These are phyloP conservation scores for Diophrys sp. DNA, from an alignment of 73 alveolate species.

Conservation along the genomic window DNA sequence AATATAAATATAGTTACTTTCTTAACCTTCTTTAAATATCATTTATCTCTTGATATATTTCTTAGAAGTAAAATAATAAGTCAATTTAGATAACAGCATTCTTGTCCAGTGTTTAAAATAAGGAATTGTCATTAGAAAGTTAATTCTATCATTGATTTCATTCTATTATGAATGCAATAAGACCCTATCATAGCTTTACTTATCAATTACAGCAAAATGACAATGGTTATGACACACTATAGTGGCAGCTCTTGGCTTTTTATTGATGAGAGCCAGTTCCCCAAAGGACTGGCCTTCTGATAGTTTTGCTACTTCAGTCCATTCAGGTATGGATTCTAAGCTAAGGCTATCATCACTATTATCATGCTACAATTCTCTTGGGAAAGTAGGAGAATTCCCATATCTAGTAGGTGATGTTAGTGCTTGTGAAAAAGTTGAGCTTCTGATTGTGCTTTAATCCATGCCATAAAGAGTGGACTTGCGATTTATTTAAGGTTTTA, in stretches of 20 bases:
- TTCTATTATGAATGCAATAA: conserved; percentile 29
- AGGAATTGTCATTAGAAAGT: conserved; percentile 26
- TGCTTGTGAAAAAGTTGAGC: too few relatives aligned
- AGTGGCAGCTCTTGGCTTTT: conserved; percentile 79
- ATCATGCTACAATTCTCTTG: too few relatives aligned
- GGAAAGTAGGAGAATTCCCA: too few relatives aligned
- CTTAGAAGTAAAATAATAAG: conserved; percentile 22
- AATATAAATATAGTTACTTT: conserved; percentile 3
- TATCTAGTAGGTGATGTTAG: too few relatives aligned
- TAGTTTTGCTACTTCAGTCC: not conserved
- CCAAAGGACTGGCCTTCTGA: conserved; percentile 70
- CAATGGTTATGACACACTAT: conserved; percentile 48
- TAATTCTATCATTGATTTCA: conserved; percentile 12
- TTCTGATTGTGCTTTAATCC: too few relatives aligned
- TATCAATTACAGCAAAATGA: conserved; percentile 41
- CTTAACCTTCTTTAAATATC: conserved; percentile 7
- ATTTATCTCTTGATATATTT: conserved; percentile 15
- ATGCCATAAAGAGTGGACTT: too few relatives aligned
- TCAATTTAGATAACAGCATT: conserved; percentile 17
- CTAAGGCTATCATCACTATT: too few relatives aligned
- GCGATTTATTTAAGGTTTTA: too few relatives aligned
- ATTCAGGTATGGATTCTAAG: too few relatives aligned
- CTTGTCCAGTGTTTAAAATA: conserved; percentile 39
- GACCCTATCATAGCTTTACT: conserved; percentile 22
- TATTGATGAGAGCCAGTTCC: conserved; percentile 79